phyloP scores from a whole-genome alignment of 2,329 filamentous ascomycete species.

The Ophiosphaerella herpotricha region DNA sequence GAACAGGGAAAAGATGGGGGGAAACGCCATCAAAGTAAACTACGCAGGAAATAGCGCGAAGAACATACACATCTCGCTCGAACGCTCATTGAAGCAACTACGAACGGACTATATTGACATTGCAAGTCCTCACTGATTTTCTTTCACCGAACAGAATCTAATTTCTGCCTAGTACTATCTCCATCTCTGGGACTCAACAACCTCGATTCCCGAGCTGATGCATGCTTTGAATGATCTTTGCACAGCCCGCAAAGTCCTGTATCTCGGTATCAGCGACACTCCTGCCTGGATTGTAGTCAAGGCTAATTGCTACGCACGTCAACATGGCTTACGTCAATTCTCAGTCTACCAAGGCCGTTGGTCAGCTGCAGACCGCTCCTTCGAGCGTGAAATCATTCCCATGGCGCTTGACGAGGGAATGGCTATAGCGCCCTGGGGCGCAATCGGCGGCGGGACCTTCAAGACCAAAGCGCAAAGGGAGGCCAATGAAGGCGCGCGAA shows the following conservation, averaged over 20 bases:
- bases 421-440: slow-evolving; percentile 60
- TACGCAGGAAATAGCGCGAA: slow-evolving; percentile 21
- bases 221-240: slow-evolving; percentile 49
- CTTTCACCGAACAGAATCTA: slow-evolving; percentile 42
- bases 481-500: slow-evolving; percentile 46
- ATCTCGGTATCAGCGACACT: slow-evolving; percentile 52
- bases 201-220: slow-evolving; percentile 52
- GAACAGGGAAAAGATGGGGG: slow-evolving; percentile 8
- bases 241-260: slow-evolving; percentile 49
- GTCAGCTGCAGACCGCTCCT: slow-evolving; percentile 49
- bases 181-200: slow-evolving; percentile 51
- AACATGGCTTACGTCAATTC: slow-evolving; percentile 48
- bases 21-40: slow-evolving; percentile 24
- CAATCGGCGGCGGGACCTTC: slow-evolving; percentile 49
- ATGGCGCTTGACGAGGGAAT: slow-evolving; percentile 51
- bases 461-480: slow-evolving; percentile 51
- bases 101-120: slow-evolving; percentile 69
- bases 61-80: slow-evolving; percentile 18
- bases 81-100: slow-evolving; percentile 21
- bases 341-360: slow-evolving; percentile 50
- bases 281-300: slow-evolving; percentile 47
- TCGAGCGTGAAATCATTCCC: slow-evolving; percentile 54
- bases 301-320: slow-evolving; percentile 43
- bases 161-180: slow-evolving; percentile 39
- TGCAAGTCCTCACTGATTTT: slow-evolving; percentile 10